These are phyloP conservation scores for Pseudovirgaria hyperparasitica DNA, from an alignment of 2,329 filamentous ascomycete species.

Conservation along the genomic window DNA sequence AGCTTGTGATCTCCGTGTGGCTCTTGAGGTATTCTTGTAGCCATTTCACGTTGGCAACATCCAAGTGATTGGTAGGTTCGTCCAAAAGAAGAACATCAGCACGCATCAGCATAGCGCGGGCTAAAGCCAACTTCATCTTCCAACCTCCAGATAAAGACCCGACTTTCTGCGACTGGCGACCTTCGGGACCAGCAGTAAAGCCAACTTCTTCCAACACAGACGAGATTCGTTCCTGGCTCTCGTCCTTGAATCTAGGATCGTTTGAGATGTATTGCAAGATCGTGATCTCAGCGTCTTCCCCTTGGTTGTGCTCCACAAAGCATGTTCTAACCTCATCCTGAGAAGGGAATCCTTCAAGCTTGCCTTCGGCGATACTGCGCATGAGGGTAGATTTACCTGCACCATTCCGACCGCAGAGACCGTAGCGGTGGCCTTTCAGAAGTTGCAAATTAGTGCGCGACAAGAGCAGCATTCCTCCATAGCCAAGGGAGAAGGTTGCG, in stretches of 20 bases:
- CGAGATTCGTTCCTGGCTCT: slow-evolving; percentile 69
- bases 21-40: slow-evolving; percentile 86
- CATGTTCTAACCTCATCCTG: slow-evolving; percentile 89
- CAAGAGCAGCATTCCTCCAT: slow-evolving; percentile 91
- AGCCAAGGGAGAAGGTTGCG: slow-evolving; percentile 91
- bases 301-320: slow-evolving; percentile 98
- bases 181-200: slow-evolving; percentile 80
- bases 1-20: slow-evolving; percentile 91
- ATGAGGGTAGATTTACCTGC: slow-evolving; percentile 98
- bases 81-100: slow-evolving; percentile 95
- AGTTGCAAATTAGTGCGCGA: slow-evolving; percentile 92
- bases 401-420: slow-evolving; percentile 92
- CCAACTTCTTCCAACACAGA: slow-evolving; percentile 82
- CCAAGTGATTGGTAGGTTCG: slow-evolving; percentile 97
- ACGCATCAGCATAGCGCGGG: slow-evolving; percentile 88
- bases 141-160: slow-evolving; percentile 94
- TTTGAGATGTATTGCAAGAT: slow-evolving; percentile 88
- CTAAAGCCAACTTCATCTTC: slow-evolving; percentile 99
- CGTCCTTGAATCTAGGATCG: slow-evolving; percentile 71
- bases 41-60: slow-evolving; percentile 94
- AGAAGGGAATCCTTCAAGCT: slow-evolving; percentile 90
- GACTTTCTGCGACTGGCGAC: slow-evolving; percentile 77
- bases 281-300: slow-evolving; percentile 90
- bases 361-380: slow-evolving; percentile 89
- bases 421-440: slow-evolving; percentile 93